Conservation (phyloP, 305 asterid species). For the Andrographis paniculata region DNA sequence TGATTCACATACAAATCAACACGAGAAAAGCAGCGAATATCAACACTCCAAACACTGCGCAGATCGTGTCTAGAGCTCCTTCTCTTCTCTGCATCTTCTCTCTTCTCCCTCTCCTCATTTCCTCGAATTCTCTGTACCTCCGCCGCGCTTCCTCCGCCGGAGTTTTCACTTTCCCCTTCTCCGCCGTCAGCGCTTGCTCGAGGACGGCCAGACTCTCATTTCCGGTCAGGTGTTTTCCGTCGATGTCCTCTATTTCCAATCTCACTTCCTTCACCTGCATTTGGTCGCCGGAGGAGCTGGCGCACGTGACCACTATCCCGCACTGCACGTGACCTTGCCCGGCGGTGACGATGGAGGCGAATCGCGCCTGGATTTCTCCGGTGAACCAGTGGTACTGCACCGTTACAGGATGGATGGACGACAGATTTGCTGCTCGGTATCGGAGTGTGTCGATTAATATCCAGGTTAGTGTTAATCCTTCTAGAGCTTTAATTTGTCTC, state of each 20-base stretch:
- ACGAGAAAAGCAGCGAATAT: constrained; percentile 36
- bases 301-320: constrained; percentile 58
- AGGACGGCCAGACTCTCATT: constrained; percentile 69
- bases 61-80: constrained; percentile 40
- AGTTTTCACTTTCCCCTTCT: constrained; percentile 34
- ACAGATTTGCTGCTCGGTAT: constrained; percentile 44
- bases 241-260: constrained; percentile 67
- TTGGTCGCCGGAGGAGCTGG: constrained; percentile 44
- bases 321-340: constrained; percentile 44
- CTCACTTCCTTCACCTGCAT: constrained; percentile 79
- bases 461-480: constrained; percentile 60
- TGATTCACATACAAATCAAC: constrained; percentile 22
- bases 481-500: constrained; percentile 23
- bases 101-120: constrained; percentile 45
- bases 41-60: constrained; percentile 54
- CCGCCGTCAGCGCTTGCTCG: constrained; percentile 53
- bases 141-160: constrained; percentile 33
- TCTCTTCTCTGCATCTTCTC: constrained; percentile 56
- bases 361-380: constrained; percentile 64
- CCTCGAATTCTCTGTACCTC: constrained; percentile 35
- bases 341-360: constrained; percentile 36
- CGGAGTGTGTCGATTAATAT: constrained; percentile 45
- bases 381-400: constrained; percentile 76
- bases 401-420: constrained; percentile 52
- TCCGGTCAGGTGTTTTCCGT: constrained; percentile 69